Base-by-base conservation (phyloP, 345 rosid species). In the Dimocarpus longan region DNA sequence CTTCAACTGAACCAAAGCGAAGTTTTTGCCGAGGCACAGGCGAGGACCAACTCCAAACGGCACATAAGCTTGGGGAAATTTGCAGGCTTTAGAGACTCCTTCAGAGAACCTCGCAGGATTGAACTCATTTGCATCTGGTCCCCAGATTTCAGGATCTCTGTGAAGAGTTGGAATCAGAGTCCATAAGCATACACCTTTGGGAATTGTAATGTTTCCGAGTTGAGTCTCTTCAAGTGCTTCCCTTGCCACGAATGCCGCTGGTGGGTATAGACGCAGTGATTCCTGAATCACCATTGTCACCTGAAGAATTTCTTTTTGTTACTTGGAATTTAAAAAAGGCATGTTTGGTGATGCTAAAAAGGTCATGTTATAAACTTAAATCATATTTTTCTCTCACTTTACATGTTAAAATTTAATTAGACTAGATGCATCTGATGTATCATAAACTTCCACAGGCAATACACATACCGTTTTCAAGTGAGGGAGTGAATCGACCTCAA, bases 31-130 rank as follows among this genome's bases (percentile, higher is more conserved):
- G 62, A 93, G 80, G 84, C 99, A 93, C 71, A 79, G 63, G 54
- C 97, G 88, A 48, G 93, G 90, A 15, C 99, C 99, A 5, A 91
- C 67, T 10, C 97, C 98, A 37, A 95, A 95, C 0, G 97, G 92
- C 13, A 92, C 76, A 44, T 89, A 91, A 18, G 88, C 89, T 42
- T 91, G 93, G 5, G 94, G 93, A 52, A 82, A 80, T 74, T 90
- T 92, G 82, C 94, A 92, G 22, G 98, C 97, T 65, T 82, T 91
- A 6, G 93, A 76, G 68, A 92, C 80, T 11, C 98, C 98, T 21
- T 93, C 83, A 1, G 73, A 68, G 75, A 93, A 95, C 83, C 96
- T 88, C 37, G 80, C 83, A 6, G 98, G 98, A 50, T 88, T 92
- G 83, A 93, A 92, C 70, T 91, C 91, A 62, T 91, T 87, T 0